A percentile compares a stretch with the other conserved stretches of the same genome.
Evolutionary conservation across 2,329 filamentous ascomycete species (phyloP).

Genomic region (Blastomyces silverae): DNA sequence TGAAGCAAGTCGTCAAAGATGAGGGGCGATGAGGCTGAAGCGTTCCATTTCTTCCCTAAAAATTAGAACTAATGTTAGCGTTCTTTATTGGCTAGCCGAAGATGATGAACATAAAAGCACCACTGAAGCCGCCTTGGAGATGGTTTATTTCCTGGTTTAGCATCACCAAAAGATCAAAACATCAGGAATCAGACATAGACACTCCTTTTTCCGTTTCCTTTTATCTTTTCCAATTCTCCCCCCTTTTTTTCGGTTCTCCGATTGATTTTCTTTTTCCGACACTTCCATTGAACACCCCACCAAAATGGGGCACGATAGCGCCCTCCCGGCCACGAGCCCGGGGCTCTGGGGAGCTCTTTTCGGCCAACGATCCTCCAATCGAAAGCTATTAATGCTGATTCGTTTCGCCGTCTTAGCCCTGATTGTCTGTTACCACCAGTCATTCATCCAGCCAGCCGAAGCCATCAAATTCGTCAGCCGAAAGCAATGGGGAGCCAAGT

Average conservation of each 20-base stretch:
- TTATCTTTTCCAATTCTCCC: neutral
- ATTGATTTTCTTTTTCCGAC: neutral
- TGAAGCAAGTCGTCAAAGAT: neutral
- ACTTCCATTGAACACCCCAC: neutral
- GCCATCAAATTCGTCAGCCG: constrained; percentile 14
- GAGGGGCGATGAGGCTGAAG: constrained; percentile 2
- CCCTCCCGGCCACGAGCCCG: neutral
- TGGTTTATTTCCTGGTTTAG: neutral
- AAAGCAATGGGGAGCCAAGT: constrained; percentile 11
- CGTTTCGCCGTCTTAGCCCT: constrained; percentile 12
- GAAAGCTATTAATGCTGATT: constrained; percentile 9
- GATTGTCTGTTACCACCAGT: constrained; percentile 7
- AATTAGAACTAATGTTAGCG: neutral
- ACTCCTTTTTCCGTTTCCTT: neutral
- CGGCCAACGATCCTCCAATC: constrained; percentile 1
- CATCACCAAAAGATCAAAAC: neutral
- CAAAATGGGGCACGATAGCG: constrained; percentile 6
- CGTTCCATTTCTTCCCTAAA: neutral
- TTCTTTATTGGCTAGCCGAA: neutral
- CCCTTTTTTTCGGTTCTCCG: neutral
- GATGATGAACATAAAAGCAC: constrained; percentile 3
- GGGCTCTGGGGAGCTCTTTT: constrained; percentile 1
- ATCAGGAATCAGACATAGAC: neutral
- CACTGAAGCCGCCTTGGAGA: neutral
- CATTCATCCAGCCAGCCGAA: constrained; percentile 10